phyloP scores from a whole-genome alignment of 2,329 filamentous ascomycete species.

The Colletotrichum eremochloae region DNA sequence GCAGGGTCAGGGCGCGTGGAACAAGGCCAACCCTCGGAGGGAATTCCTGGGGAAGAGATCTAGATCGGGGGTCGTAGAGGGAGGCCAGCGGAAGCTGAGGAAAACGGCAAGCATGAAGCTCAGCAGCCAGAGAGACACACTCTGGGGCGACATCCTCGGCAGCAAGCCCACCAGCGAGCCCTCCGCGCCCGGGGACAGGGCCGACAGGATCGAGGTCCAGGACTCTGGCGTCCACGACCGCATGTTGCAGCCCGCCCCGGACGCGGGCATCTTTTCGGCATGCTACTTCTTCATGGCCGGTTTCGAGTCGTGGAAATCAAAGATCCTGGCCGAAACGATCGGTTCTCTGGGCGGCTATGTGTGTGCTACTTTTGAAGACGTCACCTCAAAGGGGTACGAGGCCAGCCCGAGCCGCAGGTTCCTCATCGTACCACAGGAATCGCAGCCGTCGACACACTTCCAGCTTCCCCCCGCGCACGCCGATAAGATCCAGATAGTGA shows the following conservation, averaged over 20 bases:
- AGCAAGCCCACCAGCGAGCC: slow-evolving; percentile 34
- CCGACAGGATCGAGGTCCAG: slow-evolving; percentile 44
- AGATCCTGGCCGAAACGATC: slow-evolving; percentile 62
- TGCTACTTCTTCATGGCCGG: slow-evolving; percentile 73
- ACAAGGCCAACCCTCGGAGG: slow-evolving; percentile 63
- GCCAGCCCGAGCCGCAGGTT: slow-evolving; percentile 57
- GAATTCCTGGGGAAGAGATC: slow-evolving; percentile 70
- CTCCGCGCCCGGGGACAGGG: slow-evolving; percentile 18
- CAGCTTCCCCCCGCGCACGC: slow-evolving; percentile 51
- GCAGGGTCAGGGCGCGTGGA: slow-evolving; percentile 84
- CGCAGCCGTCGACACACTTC: slow-evolving; percentile 61
- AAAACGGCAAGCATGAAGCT: slow-evolving; percentile 89
- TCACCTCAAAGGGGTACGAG: slow-evolving; percentile 49
- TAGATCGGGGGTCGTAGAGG: slow-evolving; percentile 66
- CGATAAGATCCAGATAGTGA: slow-evolving; percentile 69
- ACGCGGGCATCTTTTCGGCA: slow-evolving; percentile 64
- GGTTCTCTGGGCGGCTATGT: slow-evolving; percentile 62
- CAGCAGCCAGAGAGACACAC: slow-evolving; percentile 80
- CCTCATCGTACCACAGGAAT: slow-evolving; percentile 67
- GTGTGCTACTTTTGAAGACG: slow-evolving; percentile 58
- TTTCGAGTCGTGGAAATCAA: slow-evolving; percentile 66
- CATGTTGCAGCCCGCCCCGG: slow-evolving; percentile 39
- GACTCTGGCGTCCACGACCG: slow-evolving; percentile 50
- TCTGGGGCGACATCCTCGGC: slow-evolving; percentile 93
- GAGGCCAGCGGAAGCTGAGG: slow-evolving; percentile 83